These are phyloP conservation scores for Brassica rapa DNA, from an alignment of 345 rosid species.

Conservation along the genomic window DNA sequence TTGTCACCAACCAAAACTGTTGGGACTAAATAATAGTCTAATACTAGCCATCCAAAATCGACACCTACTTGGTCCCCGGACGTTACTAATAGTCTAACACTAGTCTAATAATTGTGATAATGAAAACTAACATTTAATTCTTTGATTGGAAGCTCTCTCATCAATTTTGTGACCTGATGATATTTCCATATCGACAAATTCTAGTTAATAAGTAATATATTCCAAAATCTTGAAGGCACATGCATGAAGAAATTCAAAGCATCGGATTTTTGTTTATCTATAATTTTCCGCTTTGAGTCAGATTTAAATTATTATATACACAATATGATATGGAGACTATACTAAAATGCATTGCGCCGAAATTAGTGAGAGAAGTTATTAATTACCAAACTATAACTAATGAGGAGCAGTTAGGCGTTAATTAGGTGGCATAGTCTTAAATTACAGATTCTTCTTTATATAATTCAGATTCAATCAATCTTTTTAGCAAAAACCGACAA, in stretches of 20 bases:
- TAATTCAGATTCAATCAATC: constrained; percentile 23
- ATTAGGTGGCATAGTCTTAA: constrained; percentile 35
- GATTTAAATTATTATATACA: constrained; percentile 8
- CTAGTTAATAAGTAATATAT: background rate
- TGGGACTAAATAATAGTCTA: constrained; percentile 13
- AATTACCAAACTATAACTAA: constrained; percentile 33
- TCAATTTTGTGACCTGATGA: background rate
- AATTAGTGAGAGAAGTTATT: constrained; percentile 22
- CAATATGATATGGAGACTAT: background rate
- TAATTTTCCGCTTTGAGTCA: constrained; percentile 3
- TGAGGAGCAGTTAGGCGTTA: constrained; percentile 38
- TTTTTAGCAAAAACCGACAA: constrained; percentile 25
- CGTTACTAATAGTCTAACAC: background rate
- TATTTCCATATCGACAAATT: constrained; percentile 5
- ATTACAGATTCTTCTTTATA: constrained; percentile 11
- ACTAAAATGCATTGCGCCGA: constrained; percentile 14
- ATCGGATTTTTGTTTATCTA: constrained; percentile 25
- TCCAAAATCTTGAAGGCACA: constrained; percentile 22
- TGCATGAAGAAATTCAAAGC: constrained; percentile 20
- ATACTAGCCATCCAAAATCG: constrained; percentile 23
- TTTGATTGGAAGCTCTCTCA: background rate
- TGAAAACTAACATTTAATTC: constrained; percentile 5
- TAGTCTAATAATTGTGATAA: constrained; percentile 3
- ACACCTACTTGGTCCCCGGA: constrained; percentile 19
- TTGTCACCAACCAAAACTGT: constrained; percentile 30